A percentile compares a stretch with the other conserved stretches of the same genome.
These are phyloP conservation scores for Albizia julibrissin DNA, from an alignment of 306 rosid genomes.

Conservation along the genomic window DNA sequence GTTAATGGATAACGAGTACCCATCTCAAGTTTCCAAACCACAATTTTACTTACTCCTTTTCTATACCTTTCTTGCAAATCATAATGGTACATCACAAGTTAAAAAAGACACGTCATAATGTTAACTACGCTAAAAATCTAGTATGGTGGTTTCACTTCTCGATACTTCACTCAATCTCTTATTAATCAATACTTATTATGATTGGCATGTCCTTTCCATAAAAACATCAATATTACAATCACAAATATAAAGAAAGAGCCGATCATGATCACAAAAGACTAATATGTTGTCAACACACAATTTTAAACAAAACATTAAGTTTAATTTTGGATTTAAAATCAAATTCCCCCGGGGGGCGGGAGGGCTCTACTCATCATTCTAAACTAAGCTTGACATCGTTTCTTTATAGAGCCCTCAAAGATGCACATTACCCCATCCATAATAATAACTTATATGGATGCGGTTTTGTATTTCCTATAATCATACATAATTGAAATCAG, in stretches of 20 bases:
- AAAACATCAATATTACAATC: no score
- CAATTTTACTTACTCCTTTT: background rate
- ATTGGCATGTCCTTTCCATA: no score
- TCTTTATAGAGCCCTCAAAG: background rate
- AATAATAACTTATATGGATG: background rate
- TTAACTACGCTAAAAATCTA: no score
- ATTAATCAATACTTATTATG: no score
- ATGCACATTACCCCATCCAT: background rate
- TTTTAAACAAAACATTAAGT: background rate
- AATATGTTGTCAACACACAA: accelerated
- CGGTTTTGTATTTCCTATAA: background rate
- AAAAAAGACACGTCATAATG: no score
- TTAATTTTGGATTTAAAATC: background rate
- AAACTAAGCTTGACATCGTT: background rate
- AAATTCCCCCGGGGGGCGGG: no score
- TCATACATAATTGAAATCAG: background rate
- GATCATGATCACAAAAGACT: no score
- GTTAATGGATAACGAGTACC: slow-evolving; percentile 15
- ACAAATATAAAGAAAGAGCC: no score
- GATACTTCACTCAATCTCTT: no score
- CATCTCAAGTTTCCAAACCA: slow-evolving; percentile 17
- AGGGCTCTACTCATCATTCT: no score
- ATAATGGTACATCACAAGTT: background rate
- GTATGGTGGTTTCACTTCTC: no score
- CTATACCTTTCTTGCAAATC: background rate